phyloP scores from a whole-genome alignment of 2,329 filamentous ascomycete species.

The Sclerotinia nivalis region DNA sequence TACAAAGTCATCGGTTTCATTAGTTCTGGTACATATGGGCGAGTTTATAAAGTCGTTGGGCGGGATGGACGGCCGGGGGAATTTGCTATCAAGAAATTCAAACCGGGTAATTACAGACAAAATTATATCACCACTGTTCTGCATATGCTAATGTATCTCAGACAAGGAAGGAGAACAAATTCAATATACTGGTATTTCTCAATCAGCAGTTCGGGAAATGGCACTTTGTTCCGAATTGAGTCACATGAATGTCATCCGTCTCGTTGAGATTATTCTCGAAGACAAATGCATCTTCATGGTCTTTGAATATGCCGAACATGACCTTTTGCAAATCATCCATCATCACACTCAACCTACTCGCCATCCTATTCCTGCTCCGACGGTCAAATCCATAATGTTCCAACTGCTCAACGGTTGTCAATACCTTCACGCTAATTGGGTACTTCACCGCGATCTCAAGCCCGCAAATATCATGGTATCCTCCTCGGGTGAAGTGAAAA shows the following conservation, averaged over 20 bases:
- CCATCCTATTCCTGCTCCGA: constrained; percentile 82
- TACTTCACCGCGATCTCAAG: constrained; percentile 94
- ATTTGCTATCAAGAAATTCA: constrained; percentile 95
- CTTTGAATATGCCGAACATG: constrained; percentile 97
- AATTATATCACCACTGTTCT: background rate
- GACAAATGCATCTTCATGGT: constrained; percentile 99
- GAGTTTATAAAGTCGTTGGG: constrained; percentile 92
- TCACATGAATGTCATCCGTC: constrained; percentile 84
- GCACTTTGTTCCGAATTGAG: constrained; percentile 89
- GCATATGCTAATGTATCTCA: constrained; percentile 18
- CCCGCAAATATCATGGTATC: constrained; percentile 99
- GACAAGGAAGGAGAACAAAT: constrained; percentile 96
- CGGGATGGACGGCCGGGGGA: constrained; percentile 73
- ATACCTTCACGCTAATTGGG: constrained; percentile 95
- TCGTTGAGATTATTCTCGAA: constrained; percentile 94
- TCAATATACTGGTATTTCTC: constrained; percentile 95
- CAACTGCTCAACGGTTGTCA: constrained; percentile 93
- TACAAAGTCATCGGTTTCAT: constrained; percentile 99
- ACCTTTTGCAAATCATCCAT: constrained; percentile 95
- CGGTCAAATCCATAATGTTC: constrained; percentile 92
- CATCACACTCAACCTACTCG: constrained; percentile 87
- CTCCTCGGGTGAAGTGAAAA: constrained; percentile 83
- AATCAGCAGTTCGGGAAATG: constrained; percentile 97
- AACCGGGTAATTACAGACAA: constrained; percentile 37
- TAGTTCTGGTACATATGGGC: constrained; percentile 94